phyloP scores from a whole-genome alignment of 805 yeast genomes.

The Brettanomyces custersianus region DNA sequence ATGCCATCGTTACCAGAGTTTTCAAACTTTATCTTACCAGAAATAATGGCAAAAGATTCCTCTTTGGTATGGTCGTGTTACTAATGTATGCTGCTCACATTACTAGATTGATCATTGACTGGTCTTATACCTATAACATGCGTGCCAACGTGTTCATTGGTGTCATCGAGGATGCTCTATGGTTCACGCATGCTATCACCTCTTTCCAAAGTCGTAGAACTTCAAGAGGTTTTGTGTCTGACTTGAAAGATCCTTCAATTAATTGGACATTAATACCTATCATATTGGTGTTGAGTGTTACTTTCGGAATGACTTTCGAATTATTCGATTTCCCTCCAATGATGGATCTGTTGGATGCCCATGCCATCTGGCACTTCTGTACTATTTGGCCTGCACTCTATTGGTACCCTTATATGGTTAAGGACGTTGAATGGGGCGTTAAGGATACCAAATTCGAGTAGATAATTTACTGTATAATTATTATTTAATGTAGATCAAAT shows the following conservation, averaged over 20 bases:
- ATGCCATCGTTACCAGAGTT: slow-evolving; percentile 53
- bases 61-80: slow-evolving; percentile 34
- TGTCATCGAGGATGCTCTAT: slow-evolving; percentile 54
- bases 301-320: slow-evolving; percentile 80
- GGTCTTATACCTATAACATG: slow-evolving; percentile 95
- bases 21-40: slow-evolving; percentile 43
- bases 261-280: slow-evolving; percentile 46
- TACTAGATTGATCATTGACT: slow-evolving; percentile 52
- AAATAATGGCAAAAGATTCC: slow-evolving; percentile 19
- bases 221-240: slow-evolving; percentile 11
- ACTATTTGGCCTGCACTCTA: slow-evolving; percentile 75
- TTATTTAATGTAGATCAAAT: no score
- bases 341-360: slow-evolving; percentile 72
- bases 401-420: slow-evolving; percentile 56
- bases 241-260: slow-evolving; percentile 18
- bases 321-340: slow-evolving; percentile 81
- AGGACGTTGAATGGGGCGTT: slow-evolving; percentile 31
- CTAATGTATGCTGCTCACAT: slow-evolving; percentile 57
- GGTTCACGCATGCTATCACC: slow-evolving; percentile 31
- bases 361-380: slow-evolving; percentile 86
- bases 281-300: slow-evolving; percentile 40
- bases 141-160: slow-evolving; percentile 78
- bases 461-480: background rate
- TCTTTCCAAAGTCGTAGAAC: slow-evolving; percentile 19
- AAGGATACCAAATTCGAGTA: slow-evolving; percentile 21